Percentiles rank a stretch among this genome's conserved stretches.
phyloP scores from a whole-genome alignment of 345 rosid species.

The Aquilaria malaccensis region DNA sequence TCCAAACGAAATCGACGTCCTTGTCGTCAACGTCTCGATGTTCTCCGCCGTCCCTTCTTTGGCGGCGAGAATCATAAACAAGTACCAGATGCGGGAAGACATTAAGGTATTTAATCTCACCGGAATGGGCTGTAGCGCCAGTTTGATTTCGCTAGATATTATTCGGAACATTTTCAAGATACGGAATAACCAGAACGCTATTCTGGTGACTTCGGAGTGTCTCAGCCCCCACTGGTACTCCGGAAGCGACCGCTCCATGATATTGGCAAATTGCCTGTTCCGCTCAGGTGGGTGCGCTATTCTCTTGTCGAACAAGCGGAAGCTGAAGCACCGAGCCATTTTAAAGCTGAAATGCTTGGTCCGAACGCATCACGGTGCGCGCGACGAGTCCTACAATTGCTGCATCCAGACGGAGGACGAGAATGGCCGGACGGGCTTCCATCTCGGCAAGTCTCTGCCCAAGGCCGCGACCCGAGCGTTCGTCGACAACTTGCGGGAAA shows the following conservation, averaged over 20 bases:
- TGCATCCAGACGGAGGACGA: slow-evolving; percentile 72
- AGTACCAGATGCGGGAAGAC: slow-evolving; percentile 69
- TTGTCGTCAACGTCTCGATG: slow-evolving; percentile 85
- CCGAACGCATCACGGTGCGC: slow-evolving; percentile 80
- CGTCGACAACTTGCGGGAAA: slow-evolving; percentile 60
- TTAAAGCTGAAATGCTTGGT: slow-evolving; percentile 66
- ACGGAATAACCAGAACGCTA: slow-evolving; percentile 41
- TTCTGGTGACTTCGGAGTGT: slow-evolving; percentile 69
- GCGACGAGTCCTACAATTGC: slow-evolving; percentile 64
- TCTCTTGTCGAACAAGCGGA: slow-evolving; percentile 61
- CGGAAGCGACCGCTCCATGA: slow-evolving; percentile 83
- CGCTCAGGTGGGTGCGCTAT: slow-evolving; percentile 78
- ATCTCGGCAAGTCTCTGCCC: slow-evolving; percentile 64
- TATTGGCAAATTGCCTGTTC: slow-evolving; percentile 74
- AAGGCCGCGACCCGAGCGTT: slow-evolving; percentile 72
- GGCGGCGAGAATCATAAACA: slow-evolving; percentile 57
- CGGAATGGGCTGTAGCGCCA: slow-evolving; percentile 95
- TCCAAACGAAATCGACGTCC: slow-evolving; percentile 58
- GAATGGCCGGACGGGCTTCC: slow-evolving; percentile 52
- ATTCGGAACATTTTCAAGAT: slow-evolving; percentile 55
- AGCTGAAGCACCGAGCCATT: slow-evolving; percentile 42
- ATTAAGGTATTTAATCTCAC: slow-evolving; percentile 60
- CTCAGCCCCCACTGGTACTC: slow-evolving; percentile 80
- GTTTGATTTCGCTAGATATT: slow-evolving; percentile 63
- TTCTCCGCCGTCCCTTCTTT: slow-evolving; percentile 52